Evolutionary conservation across 352 stramenopile genomes (phyloP).

Genomic region (Globisporangium rhizosaccharum): DNA sequence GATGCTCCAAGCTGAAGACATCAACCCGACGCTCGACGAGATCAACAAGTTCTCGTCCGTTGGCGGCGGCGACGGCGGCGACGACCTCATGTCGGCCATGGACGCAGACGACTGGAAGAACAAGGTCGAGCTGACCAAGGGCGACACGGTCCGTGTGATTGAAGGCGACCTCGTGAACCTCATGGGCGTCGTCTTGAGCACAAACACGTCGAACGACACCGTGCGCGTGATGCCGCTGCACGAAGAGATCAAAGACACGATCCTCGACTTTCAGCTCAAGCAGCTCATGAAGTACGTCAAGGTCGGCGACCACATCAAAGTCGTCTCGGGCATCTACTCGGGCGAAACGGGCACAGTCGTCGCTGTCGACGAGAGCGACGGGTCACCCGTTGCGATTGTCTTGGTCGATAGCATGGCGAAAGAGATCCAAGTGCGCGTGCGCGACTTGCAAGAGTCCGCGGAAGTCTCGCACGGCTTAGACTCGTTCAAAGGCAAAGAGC

Average conservation of each 20-base stretch:
- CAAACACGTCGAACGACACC: constrained; percentile 85
- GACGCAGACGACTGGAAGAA: constrained; percentile 87
- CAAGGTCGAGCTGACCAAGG: constrained; percentile 86
- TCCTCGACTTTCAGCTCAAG: constrained; percentile 86
- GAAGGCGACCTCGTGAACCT: constrained; percentile 86
- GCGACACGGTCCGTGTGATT: constrained; percentile 84
- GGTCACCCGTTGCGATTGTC: constrained; percentile 82
- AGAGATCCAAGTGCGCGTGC: constrained; percentile 88
- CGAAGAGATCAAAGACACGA: constrained; percentile 89
- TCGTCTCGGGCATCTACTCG: constrained; percentile 85
- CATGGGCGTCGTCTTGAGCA: constrained; percentile 87
- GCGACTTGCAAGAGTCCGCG: constrained; percentile 86
- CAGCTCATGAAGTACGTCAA: constrained; percentile 90
- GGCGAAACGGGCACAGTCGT: constrained; percentile 88
- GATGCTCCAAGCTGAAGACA: constrained; percentile 81
- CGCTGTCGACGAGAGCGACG: constrained; percentile 79
- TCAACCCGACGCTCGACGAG: constrained; percentile 83
- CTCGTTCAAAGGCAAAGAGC: constrained; percentile 87
- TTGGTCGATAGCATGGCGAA: constrained; percentile 87
- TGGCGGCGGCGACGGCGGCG: constrained; percentile 55
- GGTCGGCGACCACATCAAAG: constrained; percentile 90
- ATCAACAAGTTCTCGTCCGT: constrained; percentile 84
- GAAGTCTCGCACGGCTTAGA: constrained; percentile 87
- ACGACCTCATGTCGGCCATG: constrained; percentile 65
- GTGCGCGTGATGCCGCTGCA: constrained; percentile 87